Base-by-base conservation (phyloP, 352 stramenopile species). In the Globisporangium perplexum region DNA sequence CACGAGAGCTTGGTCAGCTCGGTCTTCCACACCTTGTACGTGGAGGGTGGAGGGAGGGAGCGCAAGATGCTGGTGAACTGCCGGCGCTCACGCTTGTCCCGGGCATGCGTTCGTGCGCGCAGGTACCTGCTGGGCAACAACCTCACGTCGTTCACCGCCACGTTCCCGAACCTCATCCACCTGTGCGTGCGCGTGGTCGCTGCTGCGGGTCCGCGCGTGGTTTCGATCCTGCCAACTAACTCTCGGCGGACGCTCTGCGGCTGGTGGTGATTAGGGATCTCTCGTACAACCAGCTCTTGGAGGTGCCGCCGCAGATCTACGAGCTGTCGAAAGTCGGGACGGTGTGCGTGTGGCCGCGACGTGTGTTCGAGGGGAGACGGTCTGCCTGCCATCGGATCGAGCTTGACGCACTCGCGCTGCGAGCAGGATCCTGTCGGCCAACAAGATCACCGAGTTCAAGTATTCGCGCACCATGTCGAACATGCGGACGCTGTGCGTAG, bases 101-200 rank as follows among this genome's bases (percentile, higher is more conserved):
- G 28, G 10, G n/a, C n/a, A n/a, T n/a, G 31, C 4, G 31, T 38
- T 17, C 12, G 14, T 39, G 31, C 8, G 12, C 33, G 33, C 33
- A 39, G 33, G 18, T 85, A 85, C 50, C 43, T 85, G 47, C 79
- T 66, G n/a, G 69, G 44, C 14, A 87, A 87, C 55, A 71, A 68
- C 20, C 57, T 87, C 30, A 66, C 63, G 7, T 65, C 47, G 8
- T 87, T 80, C 38, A 63, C 71, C 24, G 73, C 63, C 14, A 33
- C 58, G 41, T 77, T 83, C 45, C 69, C 74, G 0, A 69, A 69
- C 23, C 63, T 90, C 23, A 60, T 51, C 4, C 71, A 63, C 17
- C 56, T 90, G 64, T 87, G 72, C 30, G 76, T 68, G n/a, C 15
- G 28, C 10, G 8, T 12, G 30, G 2, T 12, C 12, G 30, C 30